Evolutionary conservation across 441 rosid species (phyloP).

Genomic region (Euphorbia corollata): DNA sequence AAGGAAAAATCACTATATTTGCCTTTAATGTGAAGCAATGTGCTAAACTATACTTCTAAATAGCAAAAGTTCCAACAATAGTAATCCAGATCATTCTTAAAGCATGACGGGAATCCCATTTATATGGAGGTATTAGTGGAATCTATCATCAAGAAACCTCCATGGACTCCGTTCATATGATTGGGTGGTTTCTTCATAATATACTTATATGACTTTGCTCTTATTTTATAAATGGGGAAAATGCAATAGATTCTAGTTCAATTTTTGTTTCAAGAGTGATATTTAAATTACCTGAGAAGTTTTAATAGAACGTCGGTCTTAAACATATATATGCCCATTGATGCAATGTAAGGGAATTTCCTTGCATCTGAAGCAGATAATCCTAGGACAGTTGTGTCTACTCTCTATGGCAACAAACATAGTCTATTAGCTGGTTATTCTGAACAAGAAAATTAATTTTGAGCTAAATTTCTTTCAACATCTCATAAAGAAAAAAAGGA

Average conservation of each 20-base stretch:
- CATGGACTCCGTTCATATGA: background rate
- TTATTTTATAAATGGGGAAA: background rate
- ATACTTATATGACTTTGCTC: background rate
- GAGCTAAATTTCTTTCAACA: background rate
- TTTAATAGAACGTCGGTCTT: conserved; percentile 60
- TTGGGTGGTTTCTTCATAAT: background rate
- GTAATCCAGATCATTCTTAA: background rate
- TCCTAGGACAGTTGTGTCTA: conserved; percentile 60
- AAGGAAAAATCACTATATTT: background rate
- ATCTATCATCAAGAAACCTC: background rate
- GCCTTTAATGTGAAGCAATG: background rate
- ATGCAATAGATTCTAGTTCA: background rate
- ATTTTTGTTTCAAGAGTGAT: background rate
- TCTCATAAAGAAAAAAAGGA: background rate
- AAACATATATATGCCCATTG: conserved; percentile 81
- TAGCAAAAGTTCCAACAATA: background rate
- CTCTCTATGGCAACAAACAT: conserved; percentile 32
- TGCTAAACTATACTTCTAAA: background rate
- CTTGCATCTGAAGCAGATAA: conserved; percentile 51
- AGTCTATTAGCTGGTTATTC: conserved; percentile 14
- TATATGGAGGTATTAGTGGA: background rate
- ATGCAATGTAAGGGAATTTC: conserved; percentile 60
- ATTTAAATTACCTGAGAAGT: conserved; percentile 42
- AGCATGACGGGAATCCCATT: background rate
- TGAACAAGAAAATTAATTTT: background rate